Evolutionary conservation across 139 green algal genomes (phyloP), one percentile per base, ranked within the genome.

Genomic region (Chlamydomonas incerta): DNA sequence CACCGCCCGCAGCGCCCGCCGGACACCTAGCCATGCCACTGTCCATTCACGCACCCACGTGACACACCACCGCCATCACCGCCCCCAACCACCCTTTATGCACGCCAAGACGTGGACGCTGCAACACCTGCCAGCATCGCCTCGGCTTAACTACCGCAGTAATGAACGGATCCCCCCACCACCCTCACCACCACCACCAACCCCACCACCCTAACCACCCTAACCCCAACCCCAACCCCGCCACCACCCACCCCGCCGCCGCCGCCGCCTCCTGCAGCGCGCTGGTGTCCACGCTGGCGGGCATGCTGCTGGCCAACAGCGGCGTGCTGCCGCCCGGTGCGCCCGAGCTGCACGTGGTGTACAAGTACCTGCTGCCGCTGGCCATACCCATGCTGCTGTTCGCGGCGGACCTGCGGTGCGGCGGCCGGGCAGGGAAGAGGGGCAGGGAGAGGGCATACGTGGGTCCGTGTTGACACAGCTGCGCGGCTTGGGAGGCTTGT

Each of bases 321-420:
- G 85, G 85, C 33, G 34, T 86, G 77, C 79, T 86, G 34, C 72
- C 72, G 18, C 66, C n/a, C 62, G 57, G 37, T 55, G n/a, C 79
- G 50, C 65, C 80, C 62, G 88, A 91, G 80, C 72, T 91, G 23
- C 28, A 86, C 34, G 73, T 85, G 26, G 88, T 91, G 72, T 91
- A 89, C 90, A 92, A 92, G 41, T 97, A 92, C 85, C 81, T 99
- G 31, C 92, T 99, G 66, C 97, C 96, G 0, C 87, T 99, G 50
- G 95, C 96, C 15, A 94, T 99, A 3, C 97, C 97, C 28, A 89
- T 99, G 90, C 92, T 99, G 58, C 93, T 99, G 6, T 94, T 97
- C 55, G 90, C 89, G 0, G 96, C 96, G 14, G 93, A 99, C 91
- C 85, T 99, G 13, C 60, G 60, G 37, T 81, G 85, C 21, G 80